Percentiles rank a stretch among this genome's conserved stretches.
Evolutionary conservation across 805 yeast species (phyloP).

Genomic region (Groenewaldozyma tartarivorans): DNA sequence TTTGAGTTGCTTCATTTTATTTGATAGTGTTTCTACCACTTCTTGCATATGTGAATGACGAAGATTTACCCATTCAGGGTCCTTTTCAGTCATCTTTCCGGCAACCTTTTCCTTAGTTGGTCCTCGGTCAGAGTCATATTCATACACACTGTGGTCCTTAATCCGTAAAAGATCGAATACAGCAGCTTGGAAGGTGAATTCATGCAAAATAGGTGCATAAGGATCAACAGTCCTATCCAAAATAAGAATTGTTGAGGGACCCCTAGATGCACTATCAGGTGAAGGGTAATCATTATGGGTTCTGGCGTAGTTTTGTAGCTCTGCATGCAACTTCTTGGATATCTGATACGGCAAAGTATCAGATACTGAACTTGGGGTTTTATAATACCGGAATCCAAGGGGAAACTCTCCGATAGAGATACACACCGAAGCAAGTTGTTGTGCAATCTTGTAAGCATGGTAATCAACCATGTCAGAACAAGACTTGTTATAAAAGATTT

Average conservation of each 20-base stretch:
- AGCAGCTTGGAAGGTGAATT: slow-evolving; percentile 86
- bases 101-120: slow-evolving; percentile 35
- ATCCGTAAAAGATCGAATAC: slow-evolving; percentile 62
- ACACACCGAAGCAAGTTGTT: slow-evolving; percentile 61
- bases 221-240: slow-evolving; percentile 80
- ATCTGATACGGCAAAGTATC: slow-evolving; percentile 55
- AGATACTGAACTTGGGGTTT: slow-evolving; percentile 45
- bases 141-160: slow-evolving; percentile 36
- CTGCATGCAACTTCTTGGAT: slow-evolving; percentile 61
- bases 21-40: slow-evolving; percentile 52
- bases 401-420: slow-evolving; percentile 83
- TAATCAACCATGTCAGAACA: slow-evolving; percentile 53
- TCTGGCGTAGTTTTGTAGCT: slow-evolving; percentile 68
- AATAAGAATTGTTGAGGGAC: slow-evolving; percentile 64
- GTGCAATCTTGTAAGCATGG: slow-evolving; percentile 51
- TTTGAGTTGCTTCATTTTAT: slow-evolving; percentile 53
- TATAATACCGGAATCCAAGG: slow-evolving; percentile 63
- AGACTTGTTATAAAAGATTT: slow-evolving; percentile 57
- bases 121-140: slow-evolving; percentile 39
- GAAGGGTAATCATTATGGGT: slow-evolving; percentile 57
- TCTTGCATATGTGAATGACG: slow-evolving; percentile 70
- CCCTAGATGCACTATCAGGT: slow-evolving; percentile 35
- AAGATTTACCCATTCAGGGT: slow-evolving; percentile 61
- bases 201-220: slow-evolving; percentile 78
- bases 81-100: slow-evolving; percentile 48